phyloP scores from a whole-genome alignment of 306 rosid genomes.

The Leucaena leucocephala region DNA sequence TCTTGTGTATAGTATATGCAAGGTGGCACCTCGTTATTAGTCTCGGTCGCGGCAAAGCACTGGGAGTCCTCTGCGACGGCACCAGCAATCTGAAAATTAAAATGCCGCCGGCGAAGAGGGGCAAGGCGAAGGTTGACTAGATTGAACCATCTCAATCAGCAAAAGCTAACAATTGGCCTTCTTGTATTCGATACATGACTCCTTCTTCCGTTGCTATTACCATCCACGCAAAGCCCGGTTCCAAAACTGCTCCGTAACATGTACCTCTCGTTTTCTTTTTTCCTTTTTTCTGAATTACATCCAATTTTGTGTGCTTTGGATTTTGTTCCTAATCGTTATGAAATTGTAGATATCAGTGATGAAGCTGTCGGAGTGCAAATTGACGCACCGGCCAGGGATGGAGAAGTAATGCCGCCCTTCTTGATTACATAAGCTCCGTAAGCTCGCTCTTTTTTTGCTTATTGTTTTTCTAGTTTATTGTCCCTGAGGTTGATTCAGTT shows the following conservation, averaged over 20 bases:
- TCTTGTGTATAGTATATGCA: neutral
- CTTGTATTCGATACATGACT: constrained; percentile 71
- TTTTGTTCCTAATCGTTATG: neutral
- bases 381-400: constrained; percentile 91
- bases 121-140: constrained; percentile 56
- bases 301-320: neutral
- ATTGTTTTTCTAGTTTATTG: neutral
- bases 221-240: constrained; percentile 95
- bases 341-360: constrained; percentile 61
- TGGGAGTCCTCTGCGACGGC: constrained; percentile 2
- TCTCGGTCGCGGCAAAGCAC: neutral
- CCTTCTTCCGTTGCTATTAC: constrained; percentile 87
- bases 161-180: constrained; percentile 50
- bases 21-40: neutral
- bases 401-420: constrained; percentile 93
- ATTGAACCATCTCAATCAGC: constrained; percentile 38
- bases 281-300: neutral
- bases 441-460: constrained; percentile 11
- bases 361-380: constrained; percentile 89
- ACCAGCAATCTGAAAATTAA: neutral
- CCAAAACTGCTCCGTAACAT: constrained; percentile 87
- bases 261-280: constrained; percentile 34
- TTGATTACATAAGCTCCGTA: constrained; percentile 74
- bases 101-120: constrained; percentile 82
- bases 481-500: neutral